Base-by-base conservation (phyloP, 805 yeast genomes). In the Ogataea wickerhamii region DNA sequence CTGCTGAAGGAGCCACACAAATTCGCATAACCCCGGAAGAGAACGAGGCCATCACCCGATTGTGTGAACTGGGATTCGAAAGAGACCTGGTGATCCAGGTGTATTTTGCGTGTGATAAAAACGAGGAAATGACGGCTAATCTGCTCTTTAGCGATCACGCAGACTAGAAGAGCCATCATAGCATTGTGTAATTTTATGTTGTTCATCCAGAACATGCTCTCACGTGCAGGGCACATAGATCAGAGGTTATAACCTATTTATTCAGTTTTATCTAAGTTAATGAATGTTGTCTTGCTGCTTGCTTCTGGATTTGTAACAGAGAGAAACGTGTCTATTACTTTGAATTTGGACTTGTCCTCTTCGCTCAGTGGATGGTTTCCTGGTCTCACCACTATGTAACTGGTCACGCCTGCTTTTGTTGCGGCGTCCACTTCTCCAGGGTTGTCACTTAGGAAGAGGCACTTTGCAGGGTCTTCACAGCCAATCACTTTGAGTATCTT, bases 41-140 rank as follows among this genome's bases (percentile, higher is more conserved):
- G 57, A 82, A 84, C 56, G 86, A 73, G 44, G 96, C 98, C n/a
- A 86, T 93, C 48, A 73, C 74, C 46, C 78, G 98, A 58, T 73
- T 93, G 48, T 83, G 95, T 61, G 97, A 85, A 63, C 72, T 93
- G 48, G 98, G 98, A 0, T 93, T 93, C 55, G 96, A 87, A 49
- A 76, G 96, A 50, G 74, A 81, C 50, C 68, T 83, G 40, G 98
- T 86, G 31, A 78, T 88, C 44, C 96, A 89, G 68, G 95, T 94
- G 21, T 93, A 87, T 67, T 81, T 93, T 73, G 98, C 98, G 28
- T 93, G 98, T 64, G 98, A 93, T 56, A 91, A 88, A 67, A 87
- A 93, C 64, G 98, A 93, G 68, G 96, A 91, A 68, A 76, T 87
- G 54, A 88, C 98, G 29, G 98, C 98, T 17, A 93, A 93, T 67